phyloP scores from a whole-genome alignment of 176 grass and related monocot species.

The Olyra latifolia region DNA sequence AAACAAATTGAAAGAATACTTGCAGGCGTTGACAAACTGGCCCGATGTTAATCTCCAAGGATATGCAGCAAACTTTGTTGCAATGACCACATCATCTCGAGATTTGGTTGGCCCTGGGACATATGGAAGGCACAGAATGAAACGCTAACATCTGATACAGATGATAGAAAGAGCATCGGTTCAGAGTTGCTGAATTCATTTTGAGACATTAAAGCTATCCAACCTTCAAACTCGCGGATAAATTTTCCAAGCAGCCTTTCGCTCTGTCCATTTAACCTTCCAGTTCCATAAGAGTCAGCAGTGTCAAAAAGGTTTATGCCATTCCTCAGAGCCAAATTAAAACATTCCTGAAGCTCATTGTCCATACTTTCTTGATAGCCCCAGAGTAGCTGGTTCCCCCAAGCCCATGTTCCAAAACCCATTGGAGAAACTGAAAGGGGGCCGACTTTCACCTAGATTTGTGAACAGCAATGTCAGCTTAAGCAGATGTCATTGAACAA shows the following conservation, averaged over 20 bases:
- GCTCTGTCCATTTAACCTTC: constrained; percentile 80
- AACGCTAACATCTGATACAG: neutral
- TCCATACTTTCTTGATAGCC: constrained; percentile 92
- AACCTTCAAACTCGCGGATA: constrained; percentile 70
- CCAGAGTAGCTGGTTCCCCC: constrained; percentile 93
- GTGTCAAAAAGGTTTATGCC: constrained; percentile 95
- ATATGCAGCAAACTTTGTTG: constrained; percentile 96
- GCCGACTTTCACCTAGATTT: constrained; percentile 76
- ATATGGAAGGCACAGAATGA: neutral
- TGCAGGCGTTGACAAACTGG: constrained; percentile 97
- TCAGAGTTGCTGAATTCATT: neutral
- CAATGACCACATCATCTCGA: constrained; percentile 72
- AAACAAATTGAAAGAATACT: constrained; percentile 70
- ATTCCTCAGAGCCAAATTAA: constrained; percentile 74
- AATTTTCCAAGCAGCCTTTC: constrained; percentile 87
- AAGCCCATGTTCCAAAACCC: constrained; percentile 98
- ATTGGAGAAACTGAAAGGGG: constrained; percentile 72
- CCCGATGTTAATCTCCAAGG: constrained; percentile 90
- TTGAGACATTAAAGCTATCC: neutral
- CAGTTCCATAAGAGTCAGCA: constrained; percentile 92
- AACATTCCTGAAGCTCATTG: constrained; percentile 66
- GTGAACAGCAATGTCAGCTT: neutral
- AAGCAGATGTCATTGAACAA: neutral
- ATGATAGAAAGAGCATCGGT: neutral
- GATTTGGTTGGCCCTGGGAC: constrained; percentile 48